Conservation (phyloP, 192 early-diverging fungal genomes). For the Gamsiella multidivaricata region DNA sequence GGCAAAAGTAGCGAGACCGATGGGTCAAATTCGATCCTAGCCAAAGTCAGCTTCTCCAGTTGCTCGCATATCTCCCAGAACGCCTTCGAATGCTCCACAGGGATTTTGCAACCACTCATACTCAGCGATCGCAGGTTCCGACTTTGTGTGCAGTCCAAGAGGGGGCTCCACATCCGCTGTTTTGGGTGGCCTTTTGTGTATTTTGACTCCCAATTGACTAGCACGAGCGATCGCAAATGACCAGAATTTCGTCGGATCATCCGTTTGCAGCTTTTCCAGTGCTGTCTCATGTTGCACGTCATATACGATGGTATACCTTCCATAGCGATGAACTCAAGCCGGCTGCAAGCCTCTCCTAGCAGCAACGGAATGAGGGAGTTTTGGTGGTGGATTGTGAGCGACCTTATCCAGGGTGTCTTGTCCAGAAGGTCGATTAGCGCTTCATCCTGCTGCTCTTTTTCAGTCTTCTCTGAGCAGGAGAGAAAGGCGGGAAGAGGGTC, state of each 20-base stretch:
- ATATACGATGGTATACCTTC: neutral
- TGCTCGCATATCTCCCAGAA: constrained; percentile 9
- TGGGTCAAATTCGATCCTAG: constrained; percentile 4
- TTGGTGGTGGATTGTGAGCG: constrained; percentile 1
- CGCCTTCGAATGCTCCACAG: neutral
- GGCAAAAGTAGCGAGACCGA: neutral
- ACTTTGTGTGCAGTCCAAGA: neutral
- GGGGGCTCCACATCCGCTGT: constrained; percentile 22
- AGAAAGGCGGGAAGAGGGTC: neutral
- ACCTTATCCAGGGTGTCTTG: neutral
- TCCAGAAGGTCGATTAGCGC: neutral
- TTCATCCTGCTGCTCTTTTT: neutral
- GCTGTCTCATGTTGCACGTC: neutral
- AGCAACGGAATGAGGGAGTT: constrained; percentile 1
- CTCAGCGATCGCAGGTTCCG: constrained; percentile 4
- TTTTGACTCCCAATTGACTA: constrained; percentile 3
- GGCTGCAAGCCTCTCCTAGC: neutral
- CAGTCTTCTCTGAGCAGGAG: neutral
- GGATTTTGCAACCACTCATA: constrained; percentile 5
- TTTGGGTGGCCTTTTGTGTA: neutral
- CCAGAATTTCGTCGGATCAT: neutral
- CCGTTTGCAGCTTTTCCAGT: constrained; percentile 5
- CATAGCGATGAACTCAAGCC: constrained; percentile 11
- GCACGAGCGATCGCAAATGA: neutral
- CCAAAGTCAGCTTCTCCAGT: constrained; percentile 6